Percentiles rank a stretch among this genome's conserved stretches.
Conservation (phyloP, 257 asterid genomes). For the Nyctanthes arbortristis region DNA sequence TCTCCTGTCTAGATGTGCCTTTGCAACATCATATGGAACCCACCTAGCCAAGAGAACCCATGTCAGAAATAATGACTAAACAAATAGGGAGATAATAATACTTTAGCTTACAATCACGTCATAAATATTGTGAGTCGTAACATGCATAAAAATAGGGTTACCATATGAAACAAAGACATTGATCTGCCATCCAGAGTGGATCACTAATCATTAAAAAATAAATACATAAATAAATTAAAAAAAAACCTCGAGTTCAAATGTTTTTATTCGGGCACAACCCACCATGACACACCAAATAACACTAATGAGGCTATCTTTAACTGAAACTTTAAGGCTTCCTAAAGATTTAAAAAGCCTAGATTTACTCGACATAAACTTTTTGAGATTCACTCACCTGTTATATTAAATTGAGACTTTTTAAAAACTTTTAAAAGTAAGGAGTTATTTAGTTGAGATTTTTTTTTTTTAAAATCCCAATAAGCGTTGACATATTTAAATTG, state of each 20-base stretch:
- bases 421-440: no score
- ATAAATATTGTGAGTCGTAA: neutral
- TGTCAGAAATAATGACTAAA: constrained; percentile 18
- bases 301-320: no score
- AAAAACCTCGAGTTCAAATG: neutral
- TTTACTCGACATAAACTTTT: no score
- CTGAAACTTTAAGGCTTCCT: no score
- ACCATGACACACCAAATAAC: no score
- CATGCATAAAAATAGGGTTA: neutral
- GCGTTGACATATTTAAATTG: no score
- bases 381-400: no score
- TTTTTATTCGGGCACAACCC: neutral
- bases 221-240: neutral
- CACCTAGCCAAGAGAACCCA: constrained; percentile 61
- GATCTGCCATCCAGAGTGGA: neutral
- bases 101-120: constrained; percentile 1
- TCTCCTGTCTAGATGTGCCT: constrained; percentile 72
- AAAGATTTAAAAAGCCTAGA: no score
- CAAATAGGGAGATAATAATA: neutral
- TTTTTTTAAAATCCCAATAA: no score
- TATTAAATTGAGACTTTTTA: no score
- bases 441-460: no score
- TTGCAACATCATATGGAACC: constrained; percentile 74
- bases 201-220: neutral
- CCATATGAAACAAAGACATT: neutral